Evolutionary conservation across 495 filamentous ascomycete species (phyloP).

Genomic region (Clavariopsis aquatica): DNA sequence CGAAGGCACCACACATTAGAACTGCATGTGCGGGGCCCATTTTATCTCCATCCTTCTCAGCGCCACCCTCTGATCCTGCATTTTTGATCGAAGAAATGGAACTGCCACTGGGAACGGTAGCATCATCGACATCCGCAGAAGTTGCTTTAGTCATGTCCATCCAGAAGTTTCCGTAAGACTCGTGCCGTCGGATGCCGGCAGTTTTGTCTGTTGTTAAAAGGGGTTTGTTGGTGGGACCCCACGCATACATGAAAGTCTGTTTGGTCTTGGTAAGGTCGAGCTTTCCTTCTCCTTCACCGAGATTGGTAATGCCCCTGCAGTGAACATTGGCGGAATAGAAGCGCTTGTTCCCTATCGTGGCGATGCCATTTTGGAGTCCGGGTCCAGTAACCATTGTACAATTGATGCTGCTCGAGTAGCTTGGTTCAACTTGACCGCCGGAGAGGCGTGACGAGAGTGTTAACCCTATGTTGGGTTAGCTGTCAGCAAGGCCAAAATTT

Average conservation of each 20-base stretch:
- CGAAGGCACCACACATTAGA: background rate
- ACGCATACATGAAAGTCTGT: background rate
- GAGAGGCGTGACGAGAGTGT: background rate
- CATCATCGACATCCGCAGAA: background rate
- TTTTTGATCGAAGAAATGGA: background rate
- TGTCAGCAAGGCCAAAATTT: background rate
- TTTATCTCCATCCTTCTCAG: background rate
- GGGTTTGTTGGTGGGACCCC: background rate
- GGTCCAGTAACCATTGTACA: background rate
- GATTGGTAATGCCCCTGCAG: too few relatives aligned
- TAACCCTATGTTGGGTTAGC: background rate
- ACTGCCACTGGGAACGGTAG: background rate
- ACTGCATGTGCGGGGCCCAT: background rate
- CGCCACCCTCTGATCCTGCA: background rate
- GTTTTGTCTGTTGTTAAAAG: background rate
- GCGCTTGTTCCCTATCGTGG: too few relatives aligned
- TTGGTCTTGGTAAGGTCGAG: background rate
- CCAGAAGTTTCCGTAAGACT: background rate
- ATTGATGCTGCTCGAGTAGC: background rate
- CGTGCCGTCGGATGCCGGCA: background rate
- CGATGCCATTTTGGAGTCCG: background rate
- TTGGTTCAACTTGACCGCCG: background rate
- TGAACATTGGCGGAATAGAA: too few relatives aligned
- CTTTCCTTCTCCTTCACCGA: background rate
- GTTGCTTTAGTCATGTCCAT: too few relatives aligned